Base-by-base conservation (phyloP, 441 rosid species). In the Pelargonium australe region DNA sequence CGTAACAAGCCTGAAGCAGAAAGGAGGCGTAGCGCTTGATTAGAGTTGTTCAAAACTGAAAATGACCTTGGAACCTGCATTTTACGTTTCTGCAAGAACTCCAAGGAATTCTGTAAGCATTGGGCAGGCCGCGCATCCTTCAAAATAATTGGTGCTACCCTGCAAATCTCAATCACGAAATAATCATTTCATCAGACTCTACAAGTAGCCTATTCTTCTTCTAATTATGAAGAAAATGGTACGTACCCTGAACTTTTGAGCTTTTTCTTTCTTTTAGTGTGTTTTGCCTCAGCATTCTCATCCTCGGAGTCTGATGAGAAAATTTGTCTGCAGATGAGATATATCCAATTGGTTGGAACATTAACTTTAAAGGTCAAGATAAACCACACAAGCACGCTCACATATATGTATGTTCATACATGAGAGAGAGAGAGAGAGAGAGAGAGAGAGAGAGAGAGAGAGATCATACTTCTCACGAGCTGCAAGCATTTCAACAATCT, bases 41-140 rank as follows among this genome's bases (percentile, higher is more conserved):
- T 78, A 9, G 96, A 77, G 72, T 88, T 88, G 74, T 83, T 82
- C 81, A 94, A 76, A 73, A 87, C 84, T 0, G 92, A 75, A 57
- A 86, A 75, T 23, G 96, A 94, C 71, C 99, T 81, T 1, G 89
- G 68, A 70, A 91, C 89, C 81, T 81, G 89, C 80, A 84, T 83
- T 79, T 83, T 94, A 83, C 88, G 86, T 70, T 80, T 85, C 84
- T 86, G 91, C 77, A 91, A 82, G 78, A 91, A 94, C 61, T 91
- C 94, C 80, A 89, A 71, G 13, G 90, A 87, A 67, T 31, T 84
- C 69, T 86, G 86, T 73, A 84, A 75, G 79, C 97, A 91, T 66
- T 31, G 84, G 4, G 94, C 86, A 51, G 90, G 91, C n/a, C 92
- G 82, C 17, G 85, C 80, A 13, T 91, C 94, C 17, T 84, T 80